Percentiles rank a stretch among this genome's conserved stretches.
Conservation (phyloP, 345 rosid genomes). For the Erysimum cheiranthoides region DNA sequence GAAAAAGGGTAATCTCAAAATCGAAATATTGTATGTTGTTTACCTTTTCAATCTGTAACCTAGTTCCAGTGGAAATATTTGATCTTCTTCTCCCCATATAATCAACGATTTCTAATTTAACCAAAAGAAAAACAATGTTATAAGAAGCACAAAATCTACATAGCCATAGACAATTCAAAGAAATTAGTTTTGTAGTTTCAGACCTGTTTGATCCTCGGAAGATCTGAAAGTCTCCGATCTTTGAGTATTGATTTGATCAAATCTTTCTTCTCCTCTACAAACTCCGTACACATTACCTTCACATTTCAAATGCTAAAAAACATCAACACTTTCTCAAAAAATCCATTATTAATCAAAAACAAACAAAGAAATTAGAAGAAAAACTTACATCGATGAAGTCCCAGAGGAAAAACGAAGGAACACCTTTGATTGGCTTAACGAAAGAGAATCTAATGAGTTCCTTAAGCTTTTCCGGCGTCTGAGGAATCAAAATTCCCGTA, state of each 20-base stretch:
- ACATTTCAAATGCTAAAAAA: background rate
- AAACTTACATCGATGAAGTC: slow-evolving; percentile 64
- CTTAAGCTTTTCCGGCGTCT: slow-evolving; percentile 67
- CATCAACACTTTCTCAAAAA: background rate
- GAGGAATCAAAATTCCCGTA: slow-evolving; percentile 64
- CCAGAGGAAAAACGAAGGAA: slow-evolving; percentile 63
- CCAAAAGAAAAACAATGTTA: background rate
- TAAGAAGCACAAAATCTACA: background rate
- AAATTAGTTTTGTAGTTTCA: background rate
- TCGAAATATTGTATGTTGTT: background rate
- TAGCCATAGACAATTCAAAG: background rate
- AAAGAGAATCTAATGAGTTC: slow-evolving; percentile 66
- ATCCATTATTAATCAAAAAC: background rate
- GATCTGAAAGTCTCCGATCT: slow-evolving; percentile 60
- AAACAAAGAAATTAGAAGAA: background rate
- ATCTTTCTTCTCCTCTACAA: slow-evolving; percentile 71
- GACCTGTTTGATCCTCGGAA: slow-evolving; percentile 75
- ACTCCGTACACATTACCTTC: slow-evolving; percentile 84
- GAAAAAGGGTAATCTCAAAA: background rate
- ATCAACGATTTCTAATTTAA: slow-evolving; percentile 50
- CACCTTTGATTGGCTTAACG: slow-evolving; percentile 54
- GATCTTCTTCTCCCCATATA: slow-evolving; percentile 69
- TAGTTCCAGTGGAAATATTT: slow-evolving; percentile 62
- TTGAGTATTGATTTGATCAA: slow-evolving; percentile 61
- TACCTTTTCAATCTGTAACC: slow-evolving; percentile 62